Conservation (phyloP, 1,284 basidiomycete species). For the Filobasidium uniguttulatum region DNA sequence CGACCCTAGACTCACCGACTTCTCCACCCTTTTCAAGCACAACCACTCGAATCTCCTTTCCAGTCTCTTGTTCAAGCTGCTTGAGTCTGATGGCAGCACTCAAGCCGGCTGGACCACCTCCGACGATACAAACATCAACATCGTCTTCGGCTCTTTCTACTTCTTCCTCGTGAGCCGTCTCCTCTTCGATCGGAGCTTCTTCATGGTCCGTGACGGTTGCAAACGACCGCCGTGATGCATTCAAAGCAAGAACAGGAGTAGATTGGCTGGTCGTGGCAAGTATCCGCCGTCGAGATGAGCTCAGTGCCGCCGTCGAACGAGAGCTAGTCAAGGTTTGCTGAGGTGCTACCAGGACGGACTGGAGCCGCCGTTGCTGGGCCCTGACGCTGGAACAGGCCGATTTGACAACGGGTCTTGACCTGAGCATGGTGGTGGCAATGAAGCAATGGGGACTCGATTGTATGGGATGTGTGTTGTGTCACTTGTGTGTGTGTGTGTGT, state of each 20-base stretch:
- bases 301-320: neutral
- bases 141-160: slow-evolving; percentile 71
- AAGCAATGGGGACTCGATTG: too few relatives aligned
- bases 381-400: too few relatives aligned
- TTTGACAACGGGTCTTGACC: neutral
- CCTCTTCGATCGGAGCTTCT: neutral
- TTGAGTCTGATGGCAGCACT: slow-evolving; percentile 93
- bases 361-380: neutral
- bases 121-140: slow-evolving; percentile 94
- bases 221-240: neutral
- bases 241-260: neutral
- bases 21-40: slow-evolving; percentile 91
- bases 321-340: neutral
- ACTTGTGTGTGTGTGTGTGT: too few relatives aligned
- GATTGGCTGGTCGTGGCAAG: neutral
- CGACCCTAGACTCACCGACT: slow-evolving; percentile 51
- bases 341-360: neutral
- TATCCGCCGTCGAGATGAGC: neutral
- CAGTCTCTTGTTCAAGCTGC: slow-evolving; percentile 72
- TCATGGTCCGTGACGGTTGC: slow-evolving; percentile 1
- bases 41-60: slow-evolving; percentile 74
- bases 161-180: slow-evolving; percentile 10
- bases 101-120: slow-evolving; percentile 86
- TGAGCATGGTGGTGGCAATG: slow-evolving; percentile 1
- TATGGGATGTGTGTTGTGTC: too few relatives aligned